These are phyloP conservation scores for Boletus edulis DNA, from an alignment of 768 basidiomycete genomes.

Conservation along the genomic window DNA sequence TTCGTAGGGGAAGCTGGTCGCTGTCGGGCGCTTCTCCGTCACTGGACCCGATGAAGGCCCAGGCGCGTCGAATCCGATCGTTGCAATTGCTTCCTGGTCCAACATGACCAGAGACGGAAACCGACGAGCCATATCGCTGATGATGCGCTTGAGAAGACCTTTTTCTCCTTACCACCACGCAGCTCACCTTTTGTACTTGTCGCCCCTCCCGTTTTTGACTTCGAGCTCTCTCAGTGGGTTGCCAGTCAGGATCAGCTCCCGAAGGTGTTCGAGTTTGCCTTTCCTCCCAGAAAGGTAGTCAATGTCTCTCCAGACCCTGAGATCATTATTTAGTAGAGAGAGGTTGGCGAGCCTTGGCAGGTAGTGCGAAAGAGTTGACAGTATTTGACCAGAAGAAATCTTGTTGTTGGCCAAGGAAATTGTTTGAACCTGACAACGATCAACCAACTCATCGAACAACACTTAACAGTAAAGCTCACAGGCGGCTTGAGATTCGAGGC, in stretches of 20 bases:
- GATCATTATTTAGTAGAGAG: slow-evolving; percentile 74
- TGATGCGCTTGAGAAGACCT: slow-evolving; percentile 6
- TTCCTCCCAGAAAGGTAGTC: slow-evolving; percentile 57
- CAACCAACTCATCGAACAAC: neutral
- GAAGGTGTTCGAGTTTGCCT: slow-evolving; percentile 58
- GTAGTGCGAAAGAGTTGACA: slow-evolving; percentile 65
- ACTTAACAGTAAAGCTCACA: slow-evolving; percentile 36
- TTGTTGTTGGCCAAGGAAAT: slow-evolving; percentile 84
- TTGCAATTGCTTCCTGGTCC: slow-evolving; percentile 75
- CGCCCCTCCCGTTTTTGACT: slow-evolving; percentile 51
- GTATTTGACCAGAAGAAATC: slow-evolving; percentile 53
- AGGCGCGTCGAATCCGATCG: slow-evolving; percentile 76
- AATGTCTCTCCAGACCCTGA: slow-evolving; percentile 68
- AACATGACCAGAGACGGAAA: slow-evolving; percentile 82
- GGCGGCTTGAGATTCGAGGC: slow-evolving; percentile 75
- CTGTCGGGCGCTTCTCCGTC: slow-evolving; percentile 42
- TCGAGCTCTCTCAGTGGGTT: slow-evolving; percentile 73
- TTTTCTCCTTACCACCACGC: neutral
- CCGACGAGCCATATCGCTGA: slow-evolving; percentile 75
- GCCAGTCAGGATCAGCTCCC: slow-evolving; percentile 71
- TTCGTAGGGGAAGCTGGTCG: slow-evolving; percentile 75
- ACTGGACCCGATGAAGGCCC: slow-evolving; percentile 44
- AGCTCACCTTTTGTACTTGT: slow-evolving; percentile 67
- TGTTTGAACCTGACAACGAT: slow-evolving; percentile 57
- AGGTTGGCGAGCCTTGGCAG: slow-evolving; percentile 79